These are phyloP conservation scores for Thymus quinquecostatus DNA, from an alignment of 257 asterid species.

Conservation along the genomic window DNA sequence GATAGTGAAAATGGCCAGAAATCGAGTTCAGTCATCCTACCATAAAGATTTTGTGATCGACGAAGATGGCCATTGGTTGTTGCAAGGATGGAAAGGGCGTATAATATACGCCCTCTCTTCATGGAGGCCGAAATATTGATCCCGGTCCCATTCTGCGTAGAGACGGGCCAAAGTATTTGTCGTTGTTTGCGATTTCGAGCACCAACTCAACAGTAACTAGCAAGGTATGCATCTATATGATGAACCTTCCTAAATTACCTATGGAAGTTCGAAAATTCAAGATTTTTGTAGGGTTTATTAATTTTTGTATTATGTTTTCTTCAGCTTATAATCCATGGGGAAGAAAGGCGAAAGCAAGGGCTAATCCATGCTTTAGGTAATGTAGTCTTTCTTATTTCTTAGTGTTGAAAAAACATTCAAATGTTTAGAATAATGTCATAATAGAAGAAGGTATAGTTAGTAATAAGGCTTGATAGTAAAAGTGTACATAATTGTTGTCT, in stretches of 20 bases:
- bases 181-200: background rate
- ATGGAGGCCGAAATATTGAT: constrained; percentile 49
- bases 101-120: constrained; percentile 46
- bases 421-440: constrained; percentile 7
- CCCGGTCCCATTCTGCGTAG: background rate
- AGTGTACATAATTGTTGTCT: background rate
- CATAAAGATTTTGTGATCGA: constrained; percentile 54
- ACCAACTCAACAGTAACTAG: background rate
- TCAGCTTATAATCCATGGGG: background rate
- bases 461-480: constrained; percentile 2
- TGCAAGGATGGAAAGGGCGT: constrained; percentile 74
- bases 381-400: background rate
- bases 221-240: background rate
- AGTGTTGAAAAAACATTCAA: background rate
- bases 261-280: background rate
- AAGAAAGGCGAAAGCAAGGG: background rate
- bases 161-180: background rate
- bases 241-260: background rate
- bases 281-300: background rate
- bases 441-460: background rate
- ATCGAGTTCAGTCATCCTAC: constrained; percentile 38
- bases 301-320: background rate
- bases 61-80: constrained; percentile 58
- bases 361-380: constrained; percentile 4
- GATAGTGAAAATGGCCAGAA: constrained; percentile 37